Evolutionary conservation across 805 yeast genomes (phyloP).

Genomic region (Lipomyces anomalus): DNA sequence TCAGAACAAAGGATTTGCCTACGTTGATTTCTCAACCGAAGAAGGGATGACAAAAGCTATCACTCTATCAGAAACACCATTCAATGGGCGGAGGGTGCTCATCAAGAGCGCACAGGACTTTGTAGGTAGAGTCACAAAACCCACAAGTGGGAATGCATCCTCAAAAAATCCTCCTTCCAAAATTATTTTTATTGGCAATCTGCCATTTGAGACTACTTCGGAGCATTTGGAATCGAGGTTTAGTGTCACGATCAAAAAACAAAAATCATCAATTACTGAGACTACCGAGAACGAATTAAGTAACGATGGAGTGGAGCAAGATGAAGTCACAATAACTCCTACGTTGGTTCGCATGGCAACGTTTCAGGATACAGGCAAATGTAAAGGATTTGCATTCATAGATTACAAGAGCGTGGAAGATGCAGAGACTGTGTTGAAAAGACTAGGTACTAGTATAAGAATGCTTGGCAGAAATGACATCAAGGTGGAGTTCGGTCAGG

Average conservation of each 20-base stretch:
- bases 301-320: conserved; percentile 69
- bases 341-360: conserved; percentile 86
- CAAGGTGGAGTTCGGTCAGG: conserved; percentile 85
- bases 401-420: conserved; percentile 79
- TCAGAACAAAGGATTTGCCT: conserved; percentile 66
- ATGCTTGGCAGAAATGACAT: conserved; percentile 63
- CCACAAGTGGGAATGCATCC: conserved; percentile 20
- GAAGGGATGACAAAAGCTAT: conserved; percentile 60
- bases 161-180: conserved; percentile 56
- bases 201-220: conserved; percentile 85
- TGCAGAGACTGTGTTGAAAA: conserved; percentile 79
- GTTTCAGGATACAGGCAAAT: conserved; percentile 91
- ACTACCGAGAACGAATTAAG: too few species aligned
- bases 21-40: conserved; percentile 66
- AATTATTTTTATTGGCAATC: conserved; percentile 85
- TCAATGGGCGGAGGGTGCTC: conserved; percentile 80
- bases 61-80: conserved; percentile 58
- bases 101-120: conserved; percentile 76
- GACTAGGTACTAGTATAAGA: conserved; percentile 55
- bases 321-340: conserved; percentile 88
- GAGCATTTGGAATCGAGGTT: conserved; percentile 74
- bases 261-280: conserved; percentile 90
- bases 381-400: conserved; percentile 92
- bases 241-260: conserved; percentile 74
- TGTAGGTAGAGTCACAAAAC: conserved; percentile 72